Evolutionary conservation across 768 basidiomycete species (phyloP).

Genomic region (Leccinum rimulosum): DNA sequence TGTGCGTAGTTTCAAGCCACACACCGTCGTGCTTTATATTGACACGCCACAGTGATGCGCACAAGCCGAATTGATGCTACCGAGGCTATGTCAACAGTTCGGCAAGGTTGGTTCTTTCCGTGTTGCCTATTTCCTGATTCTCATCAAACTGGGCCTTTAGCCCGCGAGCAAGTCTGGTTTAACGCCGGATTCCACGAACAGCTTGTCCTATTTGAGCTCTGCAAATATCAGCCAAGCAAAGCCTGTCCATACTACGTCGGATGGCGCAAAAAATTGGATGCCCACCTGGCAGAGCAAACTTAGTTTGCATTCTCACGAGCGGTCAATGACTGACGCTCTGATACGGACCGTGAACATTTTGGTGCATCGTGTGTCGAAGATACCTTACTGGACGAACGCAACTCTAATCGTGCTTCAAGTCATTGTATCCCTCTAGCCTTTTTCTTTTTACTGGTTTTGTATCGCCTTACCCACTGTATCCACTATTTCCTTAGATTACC

Average conservation of each 20-base stretch:
- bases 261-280: slow-evolving; percentile 59
- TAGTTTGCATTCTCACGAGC: slow-evolving; percentile 7
- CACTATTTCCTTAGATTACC: slow-evolving; percentile 4
- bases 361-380: slow-evolving; percentile 5
- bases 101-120: slow-evolving; percentile 44
- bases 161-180: slow-evolving; percentile 75
- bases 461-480: slow-evolving; percentile 3
- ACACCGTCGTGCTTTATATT: slow-evolving; percentile 1
- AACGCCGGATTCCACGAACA: slow-evolving; percentile 81
- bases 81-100: slow-evolving; percentile 57
- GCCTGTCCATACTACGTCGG: slow-evolving; percentile 62
- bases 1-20: slow-evolving; percentile 41
- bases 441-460: slow-evolving; percentile 10
- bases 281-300: slow-evolving; percentile 38
- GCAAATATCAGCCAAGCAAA: slow-evolving; percentile 60
- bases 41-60: slow-evolving; percentile 57
- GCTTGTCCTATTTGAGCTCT: slow-evolving; percentile 71
- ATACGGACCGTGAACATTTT: slow-evolving; percentile 11
- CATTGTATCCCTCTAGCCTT: slow-evolving; percentile 12
- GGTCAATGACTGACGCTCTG: slow-evolving; percentile 8
- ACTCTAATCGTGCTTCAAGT: slow-evolving; percentile 14
- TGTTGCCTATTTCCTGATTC: slow-evolving; percentile 3
- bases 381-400: slow-evolving; percentile 19
- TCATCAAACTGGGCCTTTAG: slow-evolving; percentile 33
- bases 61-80: slow-evolving; percentile 54